These are phyloP conservation scores for Juglanconis oblonga DNA, from an alignment of 2,329 filamentous ascomycete genomes.

Conservation along the genomic window DNA sequence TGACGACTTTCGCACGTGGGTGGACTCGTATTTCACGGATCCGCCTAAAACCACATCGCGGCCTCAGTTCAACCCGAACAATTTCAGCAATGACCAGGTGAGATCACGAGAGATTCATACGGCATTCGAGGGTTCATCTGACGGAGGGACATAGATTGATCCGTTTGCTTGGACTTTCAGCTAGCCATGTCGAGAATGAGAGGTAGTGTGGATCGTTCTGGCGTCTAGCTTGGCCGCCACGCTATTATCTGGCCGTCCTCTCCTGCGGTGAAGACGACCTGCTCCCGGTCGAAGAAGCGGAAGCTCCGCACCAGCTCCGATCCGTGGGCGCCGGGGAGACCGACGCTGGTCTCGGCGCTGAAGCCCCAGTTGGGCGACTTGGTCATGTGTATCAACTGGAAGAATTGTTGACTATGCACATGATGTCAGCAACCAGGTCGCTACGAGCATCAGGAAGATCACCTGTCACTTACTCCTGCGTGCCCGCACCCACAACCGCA, in stretches of 20 bases:
- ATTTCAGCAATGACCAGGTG: no score
- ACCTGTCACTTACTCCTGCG: constrained; percentile 56
- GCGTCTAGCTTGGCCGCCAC: constrained; percentile 41
- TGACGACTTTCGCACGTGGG: no score
- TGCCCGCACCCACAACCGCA: constrained; percentile 62
- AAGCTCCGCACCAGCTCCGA: constrained; percentile 63
- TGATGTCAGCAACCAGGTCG: not conserved
- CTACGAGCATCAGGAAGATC: no score
- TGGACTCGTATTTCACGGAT: no score
- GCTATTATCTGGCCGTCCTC: constrained; percentile 58
- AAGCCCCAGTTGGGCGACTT: constrained; percentile 52
- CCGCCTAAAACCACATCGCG: no score
- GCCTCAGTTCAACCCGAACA: no score
- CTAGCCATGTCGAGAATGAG: no score
- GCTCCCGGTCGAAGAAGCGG: constrained; percentile 60
- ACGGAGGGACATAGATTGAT: no score
- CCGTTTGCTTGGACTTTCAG: no score
- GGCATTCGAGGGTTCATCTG: no score
- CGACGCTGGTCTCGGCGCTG: constrained; percentile 53
- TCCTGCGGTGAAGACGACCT: constrained; percentile 56
- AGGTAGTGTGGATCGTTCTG: no score
- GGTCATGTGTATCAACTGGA: constrained; percentile 59
- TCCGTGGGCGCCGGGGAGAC: constrained; percentile 60
- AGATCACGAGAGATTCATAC: no score
- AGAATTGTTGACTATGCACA: constrained; percentile 46